Evolutionary conservation across 2,329 filamentous ascomycete genomes (phyloP).

Genomic region (Bipolaris oryzae): DNA sequence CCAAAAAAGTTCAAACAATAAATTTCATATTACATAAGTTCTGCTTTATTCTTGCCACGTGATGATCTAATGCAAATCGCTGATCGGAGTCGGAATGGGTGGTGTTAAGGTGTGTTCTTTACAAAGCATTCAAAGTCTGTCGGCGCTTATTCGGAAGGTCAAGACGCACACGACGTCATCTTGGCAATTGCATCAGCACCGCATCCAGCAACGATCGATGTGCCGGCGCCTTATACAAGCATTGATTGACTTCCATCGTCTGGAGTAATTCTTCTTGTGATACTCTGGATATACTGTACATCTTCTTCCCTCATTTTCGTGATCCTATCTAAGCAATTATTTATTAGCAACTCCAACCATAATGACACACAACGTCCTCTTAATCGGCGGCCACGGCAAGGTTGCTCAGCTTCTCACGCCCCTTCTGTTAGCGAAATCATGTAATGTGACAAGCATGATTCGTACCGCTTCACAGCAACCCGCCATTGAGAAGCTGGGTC

Average conservation of each 20-base stretch:
- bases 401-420: slow-evolving; percentile 76
- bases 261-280: not conserved
- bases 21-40: not conserved
- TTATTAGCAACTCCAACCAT: not conserved
- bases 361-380: slow-evolving; percentile 59
- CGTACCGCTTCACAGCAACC: slow-evolving; percentile 71
- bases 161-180: slow-evolving; percentile 18
- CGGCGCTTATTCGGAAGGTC: slow-evolving; percentile 12
- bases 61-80: not conserved
- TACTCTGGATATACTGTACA: too few relatives aligned
- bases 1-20: not conserved
- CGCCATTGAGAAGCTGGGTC: slow-evolving; percentile 66
- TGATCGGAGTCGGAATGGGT: not conserved
- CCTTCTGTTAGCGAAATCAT: slow-evolving; percentile 73
- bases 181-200: slow-evolving; percentile 10
- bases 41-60: not conserved
- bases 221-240: not conserved
- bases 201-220: not conserved
- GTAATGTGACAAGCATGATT: slow-evolving; percentile 80
- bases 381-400: slow-evolving; percentile 84
- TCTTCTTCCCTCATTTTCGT: not conserved
- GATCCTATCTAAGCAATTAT: not conserved
- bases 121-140: not conserved
- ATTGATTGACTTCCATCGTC: not conserved
- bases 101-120: not conserved